Base-by-base conservation (phyloP, 306 rosid species). In the Cicer yamashitae region DNA sequence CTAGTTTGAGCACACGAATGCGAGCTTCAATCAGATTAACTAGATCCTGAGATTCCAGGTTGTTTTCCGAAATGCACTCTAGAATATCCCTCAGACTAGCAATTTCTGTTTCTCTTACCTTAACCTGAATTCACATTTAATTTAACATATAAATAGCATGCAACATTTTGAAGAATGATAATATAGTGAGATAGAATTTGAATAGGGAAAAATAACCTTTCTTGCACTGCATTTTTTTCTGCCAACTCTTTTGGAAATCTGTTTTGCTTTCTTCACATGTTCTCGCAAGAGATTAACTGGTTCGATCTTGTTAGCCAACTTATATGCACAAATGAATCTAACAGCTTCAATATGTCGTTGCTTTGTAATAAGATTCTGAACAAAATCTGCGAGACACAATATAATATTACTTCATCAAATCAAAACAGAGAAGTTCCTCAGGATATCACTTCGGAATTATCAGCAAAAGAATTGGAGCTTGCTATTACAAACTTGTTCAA, bases 301-400 rank as follows among this genome's bases (percentile, higher is more conserved):
- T 15, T 73, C 38, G 79, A 88, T 78, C 74, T 78, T 74, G 82
- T 56, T 79, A 25, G 75, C 57, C 85, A 89, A 81, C 60, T 85
- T 73, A 60, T 82, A 86, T 51, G 87, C 78, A 52, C 82, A 89
- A 48, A 85, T 67, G 78, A 86, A 87, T 79, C 85, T 83, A 38
- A 87, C 83, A 69, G 94, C 96, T 81, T 71, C 85, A 7, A 87
- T 39, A 45, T 59, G 40, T 73, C 79, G 87, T 75, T 82, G 82
- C 80, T 70, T 76, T 70, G 39, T 62, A 59, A 84, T 44, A 46
- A 85, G 87, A 54, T 75, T 81, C 61, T 71, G 68, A 75, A 88
- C 79, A 80, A 86, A 67, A 52, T 67, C 93, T 85, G 83, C 18
- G 34, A 37, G 43, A 46, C 6, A 25, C 45, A 20, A 47, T n/a